A percentile compares a stretch with the other conserved stretches of the same genome.
Conservation (phyloP, 805 yeast genomes). For the Hanseniaspora valbyensis region DNA sequence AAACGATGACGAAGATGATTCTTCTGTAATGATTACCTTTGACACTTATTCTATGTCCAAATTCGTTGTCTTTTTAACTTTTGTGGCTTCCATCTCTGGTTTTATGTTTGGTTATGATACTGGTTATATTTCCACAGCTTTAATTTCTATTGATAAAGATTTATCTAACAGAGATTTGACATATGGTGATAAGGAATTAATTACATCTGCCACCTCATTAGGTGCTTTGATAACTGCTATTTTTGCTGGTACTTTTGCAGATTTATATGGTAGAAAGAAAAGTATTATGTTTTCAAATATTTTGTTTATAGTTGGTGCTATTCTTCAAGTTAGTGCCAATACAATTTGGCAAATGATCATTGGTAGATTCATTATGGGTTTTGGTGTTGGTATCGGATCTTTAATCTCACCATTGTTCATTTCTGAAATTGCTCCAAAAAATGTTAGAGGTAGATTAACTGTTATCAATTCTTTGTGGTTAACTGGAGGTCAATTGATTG, state of each 20-base stretch:
- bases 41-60: conserved; percentile 43
- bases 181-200: conserved; percentile 73
- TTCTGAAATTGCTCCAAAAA: conserved; percentile 83
- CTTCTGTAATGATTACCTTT: conserved; percentile 38
- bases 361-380: conserved; percentile 89
- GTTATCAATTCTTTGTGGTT: conserved; percentile 79
- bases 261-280: conserved; percentile 71
- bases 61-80: conserved; percentile 56
- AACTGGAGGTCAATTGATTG: conserved; percentile 90
- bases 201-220: conserved; percentile 87
- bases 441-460: conserved; percentile 82
- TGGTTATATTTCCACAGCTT: conserved; percentile 89
- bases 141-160: conserved; percentile 74
- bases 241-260: conserved; percentile 73
- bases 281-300: conserved; percentile 74
- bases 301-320: conserved; percentile 74
- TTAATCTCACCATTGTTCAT: conserved; percentile 89
- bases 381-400: conserved; percentile 93
- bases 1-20: conserved; percentile 39
- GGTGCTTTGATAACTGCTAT: conserved; percentile 81
- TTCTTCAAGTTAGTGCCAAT: conserved; percentile 69
- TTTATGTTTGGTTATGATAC: conserved; percentile 97
- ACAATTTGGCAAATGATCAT: conserved; percentile 82
- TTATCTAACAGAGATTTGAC: conserved; percentile 49
- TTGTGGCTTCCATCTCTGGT: conserved; percentile 81